A percentile compares a stretch with the other conserved stretches of the same genome.
Evolutionary conservation across 208 protist species (phyloP).

Genomic region (Novymonas esmeraldas): DNA sequence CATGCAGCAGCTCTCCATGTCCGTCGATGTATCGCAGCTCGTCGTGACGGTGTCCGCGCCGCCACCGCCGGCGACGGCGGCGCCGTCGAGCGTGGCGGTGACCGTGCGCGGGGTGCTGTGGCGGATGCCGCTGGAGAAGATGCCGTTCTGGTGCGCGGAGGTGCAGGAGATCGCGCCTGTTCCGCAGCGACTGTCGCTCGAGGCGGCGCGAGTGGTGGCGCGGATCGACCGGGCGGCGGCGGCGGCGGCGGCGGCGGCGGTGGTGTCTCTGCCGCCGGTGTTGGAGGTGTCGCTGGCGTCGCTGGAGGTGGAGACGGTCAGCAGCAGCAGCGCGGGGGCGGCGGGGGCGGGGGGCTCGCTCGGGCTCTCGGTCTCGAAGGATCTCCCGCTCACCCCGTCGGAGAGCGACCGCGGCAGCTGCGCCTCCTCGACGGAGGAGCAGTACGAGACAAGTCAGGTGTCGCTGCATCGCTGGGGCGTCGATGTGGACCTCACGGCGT

Average conservation of each 20-base stretch:
- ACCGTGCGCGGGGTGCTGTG: conserved; percentile 14
- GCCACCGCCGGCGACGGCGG: neutral
- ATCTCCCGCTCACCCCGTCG: conserved; percentile 18
- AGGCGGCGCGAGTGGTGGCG: conserved; percentile 12
- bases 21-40: conserved; percentile 17
- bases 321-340: neutral
- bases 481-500: conserved; percentile 16
- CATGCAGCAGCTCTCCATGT: conserved; percentile 18
- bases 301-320: conserved; percentile 23
- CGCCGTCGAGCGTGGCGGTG: conserved; percentile 13
- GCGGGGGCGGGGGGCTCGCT: neutral
- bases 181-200: conserved; percentile 16
- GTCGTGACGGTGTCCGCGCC: conserved; percentile 10
- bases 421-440: conserved; percentile 28
- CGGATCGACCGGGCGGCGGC: conserved; percentile 10
- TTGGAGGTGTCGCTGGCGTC: conserved; percentile 9
- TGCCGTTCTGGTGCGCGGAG: conserved; percentile 32
- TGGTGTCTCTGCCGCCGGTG: conserved; percentile 1
- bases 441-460: conserved; percentile 18
- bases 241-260: neutral
- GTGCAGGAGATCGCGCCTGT: conserved; percentile 20
- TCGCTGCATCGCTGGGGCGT: conserved; percentile 27
- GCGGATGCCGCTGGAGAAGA: conserved; percentile 26
- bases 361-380: conserved; percentile 9
- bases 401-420: conserved; percentile 33